Percentiles rank a stretch among this genome's conserved stretches.
phyloP scores from a whole-genome alignment of 768 basidiomycete genomes.

The Boletus pseudo-olivaceus region DNA sequence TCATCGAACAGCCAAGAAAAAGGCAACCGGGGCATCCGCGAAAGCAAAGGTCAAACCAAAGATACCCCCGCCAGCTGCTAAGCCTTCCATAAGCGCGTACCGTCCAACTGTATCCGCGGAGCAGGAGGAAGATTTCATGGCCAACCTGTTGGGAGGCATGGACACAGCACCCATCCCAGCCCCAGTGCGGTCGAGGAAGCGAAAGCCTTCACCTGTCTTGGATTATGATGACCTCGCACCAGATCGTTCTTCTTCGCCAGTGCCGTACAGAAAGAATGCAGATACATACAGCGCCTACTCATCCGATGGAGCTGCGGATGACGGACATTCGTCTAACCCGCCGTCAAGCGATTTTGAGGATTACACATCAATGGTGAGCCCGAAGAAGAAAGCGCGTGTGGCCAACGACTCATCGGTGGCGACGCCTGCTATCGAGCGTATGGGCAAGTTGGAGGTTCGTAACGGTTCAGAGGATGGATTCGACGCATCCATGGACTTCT shows the following conservation, averaged over 20 bases:
- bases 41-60: conserved; percentile 44
- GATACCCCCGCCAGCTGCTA: conserved; percentile 45
- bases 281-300: conserved; percentile 37
- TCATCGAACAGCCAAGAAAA: conserved; percentile 28
- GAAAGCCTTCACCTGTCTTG: conserved; percentile 57
- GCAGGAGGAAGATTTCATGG: conserved; percentile 90
- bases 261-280: conserved; percentile 32
- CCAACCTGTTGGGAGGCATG: conserved; percentile 68
- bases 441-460: conserved; percentile 58
- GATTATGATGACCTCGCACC: conserved; percentile 33
- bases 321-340: conserved; percentile 16
- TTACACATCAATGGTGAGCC: conserved; percentile 48
- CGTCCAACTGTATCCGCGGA: conserved; percentile 69
- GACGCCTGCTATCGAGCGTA: conserved; percentile 53
- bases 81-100: conserved; percentile 75
- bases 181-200: conserved; percentile 49
- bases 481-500: conserved; percentile 47
- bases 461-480: conserved; percentile 48
- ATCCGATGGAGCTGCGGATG: conserved; percentile 30
- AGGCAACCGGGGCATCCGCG: conserved; percentile 6
- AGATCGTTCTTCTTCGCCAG: conserved; percentile 38
- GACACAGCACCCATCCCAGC: conserved; percentile 46
- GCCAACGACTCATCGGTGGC: conserved; percentile 41
- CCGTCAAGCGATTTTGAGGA: conserved; percentile 57
- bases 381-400: conserved; percentile 59